These are phyloP conservation scores for Hirsutella rhossiliensis DNA, from an alignment of 2,329 filamentous ascomycete species.

Conservation along the genomic window DNA sequence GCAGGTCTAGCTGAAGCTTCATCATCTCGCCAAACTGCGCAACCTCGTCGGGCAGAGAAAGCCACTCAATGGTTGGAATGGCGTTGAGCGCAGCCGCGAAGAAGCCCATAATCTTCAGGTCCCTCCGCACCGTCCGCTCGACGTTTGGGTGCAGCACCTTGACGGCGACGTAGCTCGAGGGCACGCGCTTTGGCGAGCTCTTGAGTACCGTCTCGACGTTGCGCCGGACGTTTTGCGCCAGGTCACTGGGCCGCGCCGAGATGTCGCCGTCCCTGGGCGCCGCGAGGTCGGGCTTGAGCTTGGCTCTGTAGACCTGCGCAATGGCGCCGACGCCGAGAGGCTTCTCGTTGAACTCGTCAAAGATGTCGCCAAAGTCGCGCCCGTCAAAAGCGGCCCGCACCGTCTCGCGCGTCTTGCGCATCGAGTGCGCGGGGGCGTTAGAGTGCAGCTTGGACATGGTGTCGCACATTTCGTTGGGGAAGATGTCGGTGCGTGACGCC, in stretches of 20 bases:
- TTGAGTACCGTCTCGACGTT: conserved; percentile 83
- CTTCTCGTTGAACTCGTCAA: conserved; percentile 84
- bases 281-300: conserved; percentile 68
- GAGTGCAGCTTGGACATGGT: conserved; percentile 94
- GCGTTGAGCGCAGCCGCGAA: conserved; percentile 76
- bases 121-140: conserved; percentile 79
- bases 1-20: conserved; percentile 88
- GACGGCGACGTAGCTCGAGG: conserved; percentile 85
- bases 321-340: conserved; percentile 92
- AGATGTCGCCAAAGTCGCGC: conserved; percentile 75
- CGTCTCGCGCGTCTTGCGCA: conserved; percentile 66
- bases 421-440: conserved; percentile 81
- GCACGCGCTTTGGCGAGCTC: conserved; percentile 71
- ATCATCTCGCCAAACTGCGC: conserved; percentile 96
- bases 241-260: conserved; percentile 26
- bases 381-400: conserved; percentile 75
- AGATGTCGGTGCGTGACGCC: conserved; percentile 90
- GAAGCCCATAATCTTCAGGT: conserved; percentile 86
- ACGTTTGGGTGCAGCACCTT: conserved; percentile 92
- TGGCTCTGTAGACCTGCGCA: conserved; percentile 94
- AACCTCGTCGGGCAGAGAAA: conserved; percentile 91
- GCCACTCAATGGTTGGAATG: conserved; percentile 92
- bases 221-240: conserved; percentile 59
- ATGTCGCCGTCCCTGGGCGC: conserved; percentile 47
- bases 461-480: conserved; percentile 81